Evolutionary conservation across 1,284 basidiomycete genomes (phyloP).

Genomic region (Malassezia sympodialis): DNA sequence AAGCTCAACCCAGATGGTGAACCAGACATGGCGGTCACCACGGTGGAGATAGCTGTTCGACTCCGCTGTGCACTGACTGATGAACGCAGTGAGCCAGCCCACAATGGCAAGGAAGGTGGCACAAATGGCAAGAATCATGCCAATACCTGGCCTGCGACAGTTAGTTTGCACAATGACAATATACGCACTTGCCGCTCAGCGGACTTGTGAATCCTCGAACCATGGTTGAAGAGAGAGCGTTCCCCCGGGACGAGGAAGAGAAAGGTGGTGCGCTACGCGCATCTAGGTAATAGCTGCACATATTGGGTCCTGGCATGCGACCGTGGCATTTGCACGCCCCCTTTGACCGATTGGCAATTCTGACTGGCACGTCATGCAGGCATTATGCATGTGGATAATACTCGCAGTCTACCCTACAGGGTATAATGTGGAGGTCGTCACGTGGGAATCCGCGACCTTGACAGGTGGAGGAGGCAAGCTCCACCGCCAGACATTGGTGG

Average conservation of each 20-base stretch:
- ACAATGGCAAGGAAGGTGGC: slow-evolving; percentile 59
- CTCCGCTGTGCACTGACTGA: slow-evolving; percentile 54
- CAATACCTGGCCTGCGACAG: neutral
- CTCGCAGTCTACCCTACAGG: neutral
- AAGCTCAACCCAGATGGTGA: slow-evolving; percentile 56
- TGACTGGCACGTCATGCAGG: neutral
- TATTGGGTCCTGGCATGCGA: neutral
- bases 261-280: neutral
- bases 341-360: neutral
- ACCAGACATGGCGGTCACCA: slow-evolving; percentile 65
- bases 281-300: neutral
- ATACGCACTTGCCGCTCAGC: neutral
- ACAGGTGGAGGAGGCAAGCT: neutral
- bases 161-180: neutral
- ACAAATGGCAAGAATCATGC: slow-evolving; percentile 1
- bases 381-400: neutral
- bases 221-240: neutral
- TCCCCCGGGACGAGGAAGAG: neutral
- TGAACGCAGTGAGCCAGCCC: slow-evolving; percentile 87
- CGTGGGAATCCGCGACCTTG: neutral
- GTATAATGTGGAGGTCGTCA: neutral
- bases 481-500: neutral
- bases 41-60: slow-evolving; percentile 49
- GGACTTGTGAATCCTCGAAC: neutral
- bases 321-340: neutral